phyloP scores from a whole-genome alignment of 352 stramenopile species.

The Phytophthora pistaciae region DNA sequence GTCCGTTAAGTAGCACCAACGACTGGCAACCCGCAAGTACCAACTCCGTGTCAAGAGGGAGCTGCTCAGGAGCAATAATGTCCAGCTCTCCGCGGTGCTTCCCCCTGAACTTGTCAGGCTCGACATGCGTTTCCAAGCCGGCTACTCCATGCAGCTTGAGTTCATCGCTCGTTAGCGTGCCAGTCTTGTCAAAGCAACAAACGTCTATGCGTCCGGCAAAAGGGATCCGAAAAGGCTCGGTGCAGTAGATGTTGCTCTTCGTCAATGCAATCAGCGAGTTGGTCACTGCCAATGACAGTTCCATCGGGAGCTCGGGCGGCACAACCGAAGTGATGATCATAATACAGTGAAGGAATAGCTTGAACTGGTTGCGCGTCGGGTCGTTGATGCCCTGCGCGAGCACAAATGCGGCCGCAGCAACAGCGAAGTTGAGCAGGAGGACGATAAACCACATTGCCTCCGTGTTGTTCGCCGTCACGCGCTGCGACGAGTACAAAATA shows the following conservation, averaged over 20 bases:
- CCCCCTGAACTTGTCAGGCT: constrained; percentile 41
- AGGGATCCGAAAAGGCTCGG: constrained; percentile 98
- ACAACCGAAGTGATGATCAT: constrained; percentile 99
- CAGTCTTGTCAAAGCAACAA: constrained; percentile 99
- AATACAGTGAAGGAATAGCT: constrained; percentile 97
- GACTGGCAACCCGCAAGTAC: constrained; percentile 96
- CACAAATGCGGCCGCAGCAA: constrained; percentile 95
- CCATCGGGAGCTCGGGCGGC: constrained; percentile 98
- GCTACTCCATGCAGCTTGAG: constrained; percentile 95
- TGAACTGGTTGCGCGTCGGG: constrained; percentile 95
- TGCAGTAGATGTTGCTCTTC: constrained; percentile 97
- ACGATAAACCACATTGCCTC: constrained; percentile 98
- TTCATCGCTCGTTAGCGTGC: constrained; percentile 98
- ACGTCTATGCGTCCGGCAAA: constrained; percentile 96
- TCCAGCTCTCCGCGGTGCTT: constrained; percentile 69
- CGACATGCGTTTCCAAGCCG: constrained; percentile 69
- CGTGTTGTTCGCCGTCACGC: constrained; percentile 94
- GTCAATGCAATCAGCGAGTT: constrained; percentile 96
- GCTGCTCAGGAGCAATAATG: constrained; percentile 87
- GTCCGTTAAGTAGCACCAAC: constrained; percentile 96
- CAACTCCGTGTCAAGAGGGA: constrained; percentile 90
- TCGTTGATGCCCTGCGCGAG: constrained; percentile 87
- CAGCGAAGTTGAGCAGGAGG: constrained; percentile 97
- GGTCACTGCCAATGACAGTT: constrained; percentile 97
- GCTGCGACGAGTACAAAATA: constrained; percentile 98